Evolutionary conservation across 495 filamentous ascomycete species (phyloP), one percentile per base, ranked within the genome.

Genomic region (Xylaria scruposa): DNA sequence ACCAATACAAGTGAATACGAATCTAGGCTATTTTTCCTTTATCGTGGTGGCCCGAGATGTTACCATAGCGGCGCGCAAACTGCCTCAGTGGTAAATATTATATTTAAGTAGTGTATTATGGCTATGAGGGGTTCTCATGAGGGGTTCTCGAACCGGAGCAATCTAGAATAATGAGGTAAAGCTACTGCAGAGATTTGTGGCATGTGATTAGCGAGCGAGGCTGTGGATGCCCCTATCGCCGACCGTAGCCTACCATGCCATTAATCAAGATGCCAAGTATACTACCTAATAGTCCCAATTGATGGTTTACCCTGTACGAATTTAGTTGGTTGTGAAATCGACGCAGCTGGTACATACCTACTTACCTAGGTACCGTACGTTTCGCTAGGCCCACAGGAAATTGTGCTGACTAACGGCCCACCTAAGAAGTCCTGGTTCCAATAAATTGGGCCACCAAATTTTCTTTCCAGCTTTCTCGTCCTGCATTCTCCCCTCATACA

Each of bases 361-460:
- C n/a, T n/a, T n/a, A n/a, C n/a, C n/a, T n/a, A n/a, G n/a, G n/a
- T n/a, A n/a, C n/a, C n/a, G 29, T 31, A 31, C 1, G 29, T 31
- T 31, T 59, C 33, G 59, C n/a, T 42, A 1, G 59, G 7, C 7
- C 59, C 59, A 21, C 21, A 62, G 17, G 9, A 51, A 66, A 29
- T 7, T 29, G 0, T 53, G 49, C 47, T 67, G 65, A 67, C 65
- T 54, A 67, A 66, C 12, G 13, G 5, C 9, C 5, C 63, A 38
- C 8, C 38, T 2, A 66, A 33, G 17, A 62, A n/a, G n/a, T n/a
- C n/a, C 5, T 7, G 4, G 4, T 49, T 21, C 63, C 49, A 67
- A 67, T 67, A 67, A 67, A 67, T 67, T 40, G 38, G 62, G 42
- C 42, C 49, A 3, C 65, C 29, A 26, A 67, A 67, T 67, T 67